A percentile compares a stretch with the other conserved stretches of the same genome.
Evolutionary conservation across 306 rosid genomes (phyloP).

Genomic region (Cicer pinnatifidum): DNA sequence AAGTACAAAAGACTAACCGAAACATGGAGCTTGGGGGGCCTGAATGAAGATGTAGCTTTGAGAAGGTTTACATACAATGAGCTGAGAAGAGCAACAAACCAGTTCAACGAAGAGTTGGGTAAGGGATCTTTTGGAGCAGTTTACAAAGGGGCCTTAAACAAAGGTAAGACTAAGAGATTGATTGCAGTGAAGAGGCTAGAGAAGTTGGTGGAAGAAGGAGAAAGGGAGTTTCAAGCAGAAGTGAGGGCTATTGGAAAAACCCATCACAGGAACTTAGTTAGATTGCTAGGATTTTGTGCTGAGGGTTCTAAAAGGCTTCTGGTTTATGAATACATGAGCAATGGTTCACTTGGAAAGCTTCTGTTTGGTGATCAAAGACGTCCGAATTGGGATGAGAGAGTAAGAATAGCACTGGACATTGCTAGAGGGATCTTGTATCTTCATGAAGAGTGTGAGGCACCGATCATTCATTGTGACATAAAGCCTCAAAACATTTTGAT

Average conservation of each 20-base stretch:
- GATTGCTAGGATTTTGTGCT: slow-evolving; percentile 46
- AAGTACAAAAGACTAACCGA: slow-evolving; percentile 46
- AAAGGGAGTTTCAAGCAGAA: slow-evolving; percentile 52
- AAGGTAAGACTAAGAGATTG: slow-evolving; percentile 28
- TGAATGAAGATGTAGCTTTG: slow-evolving; percentile 41
- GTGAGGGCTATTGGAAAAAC: slow-evolving; percentile 49
- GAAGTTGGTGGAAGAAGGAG: slow-evolving; percentile 50
- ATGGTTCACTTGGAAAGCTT: slow-evolving; percentile 52
- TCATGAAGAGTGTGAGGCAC: slow-evolving; percentile 50
- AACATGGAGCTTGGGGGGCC: slow-evolving; percentile 42
- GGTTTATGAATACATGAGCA: slow-evolving; percentile 56
- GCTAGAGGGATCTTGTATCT: slow-evolving; percentile 53
- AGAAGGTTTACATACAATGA: slow-evolving; percentile 48
- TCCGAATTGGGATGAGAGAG: slow-evolving; percentile 49
- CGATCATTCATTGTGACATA: slow-evolving; percentile 51
- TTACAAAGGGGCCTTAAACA: slow-evolving; percentile 42
- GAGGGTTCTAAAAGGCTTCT: slow-evolving; percentile 54
- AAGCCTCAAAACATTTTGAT: slow-evolving; percentile 53
- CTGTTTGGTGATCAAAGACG: slow-evolving; percentile 38
- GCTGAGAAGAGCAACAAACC: slow-evolving; percentile 46
- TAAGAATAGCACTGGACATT: slow-evolving; percentile 48
- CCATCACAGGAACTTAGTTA: slow-evolving; percentile 51
- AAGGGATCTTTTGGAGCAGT: slow-evolving; percentile 52
- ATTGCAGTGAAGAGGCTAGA: slow-evolving; percentile 52
- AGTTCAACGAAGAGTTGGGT: slow-evolving; percentile 48